phyloP scores from a whole-genome alignment of 495 filamentous ascomycete species.

The Penicillium canariense region DNA sequence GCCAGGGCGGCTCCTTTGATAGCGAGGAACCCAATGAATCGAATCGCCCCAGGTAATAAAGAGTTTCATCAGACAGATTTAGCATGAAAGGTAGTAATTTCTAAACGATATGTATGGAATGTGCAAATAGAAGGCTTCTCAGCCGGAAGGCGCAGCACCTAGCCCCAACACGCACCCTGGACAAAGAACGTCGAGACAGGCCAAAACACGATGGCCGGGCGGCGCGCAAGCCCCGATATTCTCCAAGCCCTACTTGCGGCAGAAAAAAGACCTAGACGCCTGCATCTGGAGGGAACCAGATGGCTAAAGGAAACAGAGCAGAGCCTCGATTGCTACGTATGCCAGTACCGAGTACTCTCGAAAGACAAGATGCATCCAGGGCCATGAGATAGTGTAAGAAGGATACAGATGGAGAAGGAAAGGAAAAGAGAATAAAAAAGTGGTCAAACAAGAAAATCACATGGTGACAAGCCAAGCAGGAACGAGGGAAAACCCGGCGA shows the following conservation, averaged over 20 bases:
- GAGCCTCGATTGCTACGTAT: conserved; percentile 16
- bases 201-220: too few species aligned
- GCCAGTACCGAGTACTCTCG: conserved; percentile 6
- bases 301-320: background rate
- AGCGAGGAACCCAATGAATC: too few species aligned
- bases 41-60: too few species aligned
- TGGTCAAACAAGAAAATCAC: background rate
- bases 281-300: background rate
- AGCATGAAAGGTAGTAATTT: too few species aligned
- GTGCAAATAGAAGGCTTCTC: too few species aligned
- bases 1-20: too few species aligned
- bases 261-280: background rate
- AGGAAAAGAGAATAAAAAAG: background rate
- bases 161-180: too few species aligned
- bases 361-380: conserved; percentile 7
- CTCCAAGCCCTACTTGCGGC: too few species aligned
- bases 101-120: too few species aligned
- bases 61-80: too few species aligned
- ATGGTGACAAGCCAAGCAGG: background rate
- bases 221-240: background rate
- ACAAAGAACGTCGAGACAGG: too few species aligned
- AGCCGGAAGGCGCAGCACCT: too few species aligned
- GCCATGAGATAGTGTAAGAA: conserved; percentile 8
- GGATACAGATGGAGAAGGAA: conserved; percentile 15
- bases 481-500: background rate